Base-by-base conservation (phyloP, 495 filamentous ascomycete genomes). In the Daldinia decipiens region DNA sequence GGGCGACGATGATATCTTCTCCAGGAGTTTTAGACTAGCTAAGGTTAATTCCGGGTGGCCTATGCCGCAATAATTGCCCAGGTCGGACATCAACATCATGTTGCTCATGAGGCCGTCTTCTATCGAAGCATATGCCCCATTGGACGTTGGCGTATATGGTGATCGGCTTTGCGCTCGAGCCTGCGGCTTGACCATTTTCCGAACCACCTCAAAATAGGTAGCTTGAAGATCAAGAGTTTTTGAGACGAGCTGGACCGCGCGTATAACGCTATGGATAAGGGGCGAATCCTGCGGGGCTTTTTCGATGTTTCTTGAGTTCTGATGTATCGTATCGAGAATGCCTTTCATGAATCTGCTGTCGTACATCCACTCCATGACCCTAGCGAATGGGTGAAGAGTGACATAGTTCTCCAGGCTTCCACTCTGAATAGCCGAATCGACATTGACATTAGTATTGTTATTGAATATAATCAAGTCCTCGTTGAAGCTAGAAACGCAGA, bases 341-440 rank as follows among this genome's bases (percentile, higher is more conserved):
- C 89, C 87, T 67, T 85, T 85, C 60, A 97, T 85, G 26, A 97
- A 93, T 68, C 92, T 93, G 70, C 95, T 92, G 72, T 97, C 97
- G 76, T 97, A 97, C 77, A 98, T 85, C 92, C 96, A 98, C 77
- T 98, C 96, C 88, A 97, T 95, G 24, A 94, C 92, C 39, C 95
- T 88, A 19, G 91, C 88, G 72, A 97, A 98, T 8, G 95, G 93
- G 80, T 99, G 95, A 26, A 97, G 84, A 5, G 89, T 87, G 61
- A 93, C 86, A 72, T 99, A 99, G 15, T 84, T 83, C 52, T 87
- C 83, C 27, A 98, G 79, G 19, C 89, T 90, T 3, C 89, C 90
- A 32, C 91, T 82, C 47, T 87, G 84, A 65, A 95, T 90, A 5
- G 89, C 87, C 15, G 84, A 73, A 78, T 98, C 94, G 5, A 96